Evolutionary conservation across 2,329 filamentous ascomycete genomes (phyloP).

Genomic region (Dothidotthia symphoricarpi): DNA sequence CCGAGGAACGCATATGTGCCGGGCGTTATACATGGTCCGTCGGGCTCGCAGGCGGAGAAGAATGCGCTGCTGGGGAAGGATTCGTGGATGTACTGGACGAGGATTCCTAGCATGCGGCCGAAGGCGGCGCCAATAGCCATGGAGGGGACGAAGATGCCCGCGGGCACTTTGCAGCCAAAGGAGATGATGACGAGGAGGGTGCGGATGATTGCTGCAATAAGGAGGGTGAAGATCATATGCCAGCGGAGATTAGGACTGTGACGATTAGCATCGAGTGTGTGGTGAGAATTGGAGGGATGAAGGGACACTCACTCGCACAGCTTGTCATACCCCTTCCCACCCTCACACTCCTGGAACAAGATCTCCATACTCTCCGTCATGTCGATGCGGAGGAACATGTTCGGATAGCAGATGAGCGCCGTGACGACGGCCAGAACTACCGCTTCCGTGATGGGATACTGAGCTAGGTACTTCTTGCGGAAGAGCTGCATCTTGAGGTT

Average conservation of each 20-base stretch:
- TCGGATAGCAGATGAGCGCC: slow-evolving; percentile 92
- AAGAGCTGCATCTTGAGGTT: slow-evolving; percentile 89
- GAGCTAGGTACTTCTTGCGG: slow-evolving; percentile 83
- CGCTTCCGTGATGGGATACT: slow-evolving; percentile 83
- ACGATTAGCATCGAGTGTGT: slow-evolving; percentile 2
- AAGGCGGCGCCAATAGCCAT: slow-evolving; percentile 97
- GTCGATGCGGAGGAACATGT: slow-evolving; percentile 91
- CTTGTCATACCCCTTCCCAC: slow-evolving; percentile 80
- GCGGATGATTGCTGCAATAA: slow-evolving; percentile 76
- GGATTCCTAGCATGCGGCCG: slow-evolving; percentile 87
- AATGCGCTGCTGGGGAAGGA: slow-evolving; percentile 77
- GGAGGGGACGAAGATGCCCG: slow-evolving; percentile 95
- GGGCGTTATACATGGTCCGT: slow-evolving; percentile 93
- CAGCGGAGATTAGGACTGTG: slow-evolving; percentile 63
- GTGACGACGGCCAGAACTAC: slow-evolving; percentile 79
- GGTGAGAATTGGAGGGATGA: too few species aligned
- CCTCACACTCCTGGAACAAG: slow-evolving; percentile 89
- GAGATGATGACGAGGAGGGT: slow-evolving; percentile 88
- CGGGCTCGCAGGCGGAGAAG: slow-evolving; percentile 84
- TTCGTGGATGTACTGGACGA: slow-evolving; percentile 87
- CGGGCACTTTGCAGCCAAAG: slow-evolving; percentile 96
- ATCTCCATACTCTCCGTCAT: slow-evolving; percentile 99
- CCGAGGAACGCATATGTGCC: slow-evolving; percentile 96
- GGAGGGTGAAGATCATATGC: slow-evolving; percentile 74
- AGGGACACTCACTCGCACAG: slow-evolving; percentile 68